These are phyloP conservation scores for Solanum habrochaites DNA, from an alignment of 257 asterid genomes.

Conservation along the genomic window DNA sequence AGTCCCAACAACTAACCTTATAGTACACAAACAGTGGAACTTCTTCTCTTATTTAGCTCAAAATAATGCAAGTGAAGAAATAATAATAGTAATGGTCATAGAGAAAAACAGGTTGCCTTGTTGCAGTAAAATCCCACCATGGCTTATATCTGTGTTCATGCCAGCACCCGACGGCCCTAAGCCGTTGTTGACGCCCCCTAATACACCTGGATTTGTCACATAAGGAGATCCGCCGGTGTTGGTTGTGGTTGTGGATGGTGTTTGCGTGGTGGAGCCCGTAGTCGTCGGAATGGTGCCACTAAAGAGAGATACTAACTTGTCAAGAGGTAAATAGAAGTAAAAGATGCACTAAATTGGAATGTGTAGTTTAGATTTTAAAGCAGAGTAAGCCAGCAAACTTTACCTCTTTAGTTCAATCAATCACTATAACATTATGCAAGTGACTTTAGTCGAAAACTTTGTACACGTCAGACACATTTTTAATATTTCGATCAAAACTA, in stretches of 20 bases:
- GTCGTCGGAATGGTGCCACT: not conserved
- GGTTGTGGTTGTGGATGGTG: slow-evolving; percentile 16
- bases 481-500: not conserved
- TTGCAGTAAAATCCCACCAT: slow-evolving; percentile 16
- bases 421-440: not conserved
- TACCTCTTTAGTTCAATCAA: not conserved
- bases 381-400: not conserved
- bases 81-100: slow-evolving; percentile 2
- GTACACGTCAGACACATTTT: not conserved
- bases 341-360: not conserved
- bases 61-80: slow-evolving; percentile 13
- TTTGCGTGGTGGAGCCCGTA: slow-evolving; percentile 9
- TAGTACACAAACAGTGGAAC: not conserved
- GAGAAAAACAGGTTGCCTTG: not conserved
- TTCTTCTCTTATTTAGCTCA: slow-evolving; percentile 6
- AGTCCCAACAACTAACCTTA: not conserved
- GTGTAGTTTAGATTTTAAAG: not conserved
- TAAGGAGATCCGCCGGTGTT: slow-evolving; percentile 19
- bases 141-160: slow-evolving; percentile 26
- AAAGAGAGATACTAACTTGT: not conserved
- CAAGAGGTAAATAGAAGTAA: not conserved
- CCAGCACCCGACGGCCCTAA: slow-evolving; percentile 46
- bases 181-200: slow-evolving; percentile 48
- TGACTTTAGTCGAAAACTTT: not conserved
- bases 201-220: slow-evolving; percentile 39